A percentile compares a stretch with the other conserved stretches of the same genome.
These are phyloP conservation scores for Excoecaria cochinchinensis DNA, from an alignment of 345 rosid species.

Conservation along the genomic window DNA sequence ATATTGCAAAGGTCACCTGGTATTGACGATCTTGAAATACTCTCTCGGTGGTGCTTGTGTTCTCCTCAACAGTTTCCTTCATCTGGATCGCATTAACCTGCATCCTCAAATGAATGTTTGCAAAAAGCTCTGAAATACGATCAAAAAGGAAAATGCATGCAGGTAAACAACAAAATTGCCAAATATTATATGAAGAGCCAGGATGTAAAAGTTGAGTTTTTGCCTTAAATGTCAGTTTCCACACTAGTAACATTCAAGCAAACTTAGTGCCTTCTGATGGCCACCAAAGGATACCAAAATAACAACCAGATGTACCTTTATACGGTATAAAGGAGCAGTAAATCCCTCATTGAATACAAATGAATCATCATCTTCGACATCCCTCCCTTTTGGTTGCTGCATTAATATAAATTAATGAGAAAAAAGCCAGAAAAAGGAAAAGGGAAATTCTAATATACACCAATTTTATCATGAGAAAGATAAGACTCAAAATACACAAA, in stretches of 20 bases:
- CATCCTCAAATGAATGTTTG: slow-evolving; percentile 22
- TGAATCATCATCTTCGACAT: slow-evolving; percentile 85
- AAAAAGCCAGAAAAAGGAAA: neutral
- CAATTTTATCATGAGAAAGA: neutral
- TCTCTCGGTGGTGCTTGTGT: slow-evolving; percentile 93
- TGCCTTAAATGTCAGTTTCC: neutral
- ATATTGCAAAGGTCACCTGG: slow-evolving; percentile 53
- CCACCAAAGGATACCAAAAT: neutral
- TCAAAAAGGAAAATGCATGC: neutral
- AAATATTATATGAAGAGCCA: neutral
- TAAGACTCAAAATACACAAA: neutral
- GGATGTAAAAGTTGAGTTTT: neutral
- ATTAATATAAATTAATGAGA: slow-evolving; percentile 9
- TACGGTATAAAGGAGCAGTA: slow-evolving; percentile 76
- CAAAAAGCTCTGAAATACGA: neutral
- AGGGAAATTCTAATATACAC: neutral
- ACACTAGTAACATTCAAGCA: neutral
- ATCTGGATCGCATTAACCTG: slow-evolving; percentile 99
- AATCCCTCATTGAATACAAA: slow-evolving; percentile 81
- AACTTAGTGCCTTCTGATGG: neutral
- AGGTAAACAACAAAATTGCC: neutral
- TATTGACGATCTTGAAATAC: slow-evolving; percentile 98
- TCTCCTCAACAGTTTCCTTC: slow-evolving; percentile 99
- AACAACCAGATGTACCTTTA: slow-evolving; percentile 51
- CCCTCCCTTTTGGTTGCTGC: slow-evolving; percentile 92